Evolutionary conservation across 768 basidiomycete species (phyloP), one percentile per base, ranked within the genome.

Genomic region (Lentinula edodes): DNA sequence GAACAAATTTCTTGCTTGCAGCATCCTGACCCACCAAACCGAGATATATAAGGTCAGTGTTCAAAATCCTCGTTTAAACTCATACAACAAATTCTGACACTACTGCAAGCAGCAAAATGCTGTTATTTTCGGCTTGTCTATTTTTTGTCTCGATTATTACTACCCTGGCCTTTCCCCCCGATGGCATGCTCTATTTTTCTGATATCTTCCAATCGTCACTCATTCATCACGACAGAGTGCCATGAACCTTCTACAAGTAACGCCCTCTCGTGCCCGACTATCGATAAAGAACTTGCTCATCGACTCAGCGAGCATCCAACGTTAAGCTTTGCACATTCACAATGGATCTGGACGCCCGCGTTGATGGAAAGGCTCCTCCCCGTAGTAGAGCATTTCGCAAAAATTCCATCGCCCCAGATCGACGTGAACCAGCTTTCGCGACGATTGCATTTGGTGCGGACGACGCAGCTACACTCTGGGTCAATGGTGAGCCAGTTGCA

Each of bases 321-420:
- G 16, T 36, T 6, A 15, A 39, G 7, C 2, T 50, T 56, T 58
- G 46, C 34, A n/a, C 38, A 20, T 52, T 62, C 64, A 46, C 61
- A 48, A 1, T 72, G 73, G 71, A 74, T 74, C 20, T 74, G 72
- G 71, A 71, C 71, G 1, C 20, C 60, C 6, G 71, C 6, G 35
- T 32, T 10, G 45, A 60, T 64, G 15, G 56, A 9, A 58, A 50
- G 51, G 62, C 64, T 9, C 65, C 66, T 32, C 32, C 53, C 9
- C 63, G 55, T 15, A 18, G 54, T 28, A 63, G 68, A n/a, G 74
- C 68, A 8, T 70, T 75, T 56, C 71, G 74, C n/a, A 69, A 69
- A 52, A 70, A 69, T 0, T 70, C 65, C 61, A 43, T 62, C 1
- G 45, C 70, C 0, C 71, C 72, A 0, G 61, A 23, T 13, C 70